Evolutionary conservation across 108 stramenopile genomes (phyloP).

Genomic region (Cyclostephanos invisitatus): DNA sequence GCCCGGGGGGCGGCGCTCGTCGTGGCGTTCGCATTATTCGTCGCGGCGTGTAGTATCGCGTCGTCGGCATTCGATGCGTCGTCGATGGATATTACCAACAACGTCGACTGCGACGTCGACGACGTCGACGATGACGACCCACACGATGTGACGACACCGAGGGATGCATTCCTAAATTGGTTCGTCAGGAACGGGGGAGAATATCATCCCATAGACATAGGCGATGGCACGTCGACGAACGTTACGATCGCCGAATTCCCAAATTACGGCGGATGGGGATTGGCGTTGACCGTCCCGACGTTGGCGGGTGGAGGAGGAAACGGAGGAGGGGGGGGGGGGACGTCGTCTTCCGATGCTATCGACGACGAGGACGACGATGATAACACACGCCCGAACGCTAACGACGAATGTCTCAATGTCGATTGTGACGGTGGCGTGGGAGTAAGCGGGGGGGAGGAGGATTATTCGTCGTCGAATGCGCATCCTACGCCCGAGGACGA

Average conservation of each 20-base stretch:
- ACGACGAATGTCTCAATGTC: neutral
- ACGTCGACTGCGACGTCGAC: neutral
- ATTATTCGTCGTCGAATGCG: neutral
- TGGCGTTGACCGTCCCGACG: slow-evolving; percentile 26
- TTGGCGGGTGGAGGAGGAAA: no score
- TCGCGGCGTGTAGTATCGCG: no score
- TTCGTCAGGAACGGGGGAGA: slow-evolving; percentile 48
- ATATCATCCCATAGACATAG: slow-evolving; percentile 36
- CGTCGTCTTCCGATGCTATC: neutral
- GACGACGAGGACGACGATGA: neutral
- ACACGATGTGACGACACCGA: neutral
- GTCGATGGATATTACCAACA: no score
- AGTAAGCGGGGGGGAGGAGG: no score
- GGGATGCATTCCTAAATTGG: slow-evolving; percentile 48
- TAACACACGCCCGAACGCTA: neutral
- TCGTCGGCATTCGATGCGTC: no score
- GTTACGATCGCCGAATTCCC: slow-evolving; percentile 49
- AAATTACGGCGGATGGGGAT: slow-evolving; percentile 45
- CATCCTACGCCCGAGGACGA: no score
- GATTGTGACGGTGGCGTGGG: neutral
- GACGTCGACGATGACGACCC: no score
- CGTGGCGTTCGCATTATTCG: no score
- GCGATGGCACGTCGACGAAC: slow-evolving; percentile 7
- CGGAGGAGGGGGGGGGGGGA: neutral
- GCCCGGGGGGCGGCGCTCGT: no score